Base-by-base conservation (phyloP, 805 yeast species). In the Ascoidea tarda region DNA sequence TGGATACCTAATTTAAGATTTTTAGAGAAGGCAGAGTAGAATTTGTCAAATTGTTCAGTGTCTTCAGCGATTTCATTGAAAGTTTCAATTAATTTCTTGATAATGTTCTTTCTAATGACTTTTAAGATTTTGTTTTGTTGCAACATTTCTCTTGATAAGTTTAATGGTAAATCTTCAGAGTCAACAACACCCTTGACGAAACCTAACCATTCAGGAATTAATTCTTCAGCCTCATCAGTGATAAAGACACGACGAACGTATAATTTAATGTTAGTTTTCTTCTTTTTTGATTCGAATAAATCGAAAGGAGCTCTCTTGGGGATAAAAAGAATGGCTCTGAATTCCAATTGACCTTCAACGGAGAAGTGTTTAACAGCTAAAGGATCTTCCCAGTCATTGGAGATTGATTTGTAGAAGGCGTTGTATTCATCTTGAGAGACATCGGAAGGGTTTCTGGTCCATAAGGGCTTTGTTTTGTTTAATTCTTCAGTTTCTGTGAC, bases 321-420 rank as follows among this genome's bases (percentile, higher is more conserved):
- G 75, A 93, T 81, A 68, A 88, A 93, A 66, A 93, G 78, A 68
- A 93, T 93, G 59, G 99, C 98, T 78, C 84, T 90, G 83, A 93
- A 93, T 79, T 93, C 99, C 66, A 93, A 82, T 79, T 93, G 99
- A 80, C 99, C 99, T 79, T 93, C 99, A 67, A 93, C 99, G 51
- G 96, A 87, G 81, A 93, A 93, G 77, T 93, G 99, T 82, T 93
- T 93, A 62, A 93, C 98, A 62, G 97, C 97, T 70, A 93, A 82
- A 75, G 96, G 99, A 71, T 93, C 99, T 78, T 93, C 99, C 99
- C 99, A 93, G 75, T 93, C 99, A 75, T 93, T 93, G 54, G 99
- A 90, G 68, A 93, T 93, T 51, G 98, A 89, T 79, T 93, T 93
- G 87, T 93, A 93, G 86, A 93, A 93, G 55, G 98, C 95, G 66